These are phyloP conservation scores for Bruguiera hainesii DNA, from an alignment of 441 rosid species.

Conservation along the genomic window DNA sequence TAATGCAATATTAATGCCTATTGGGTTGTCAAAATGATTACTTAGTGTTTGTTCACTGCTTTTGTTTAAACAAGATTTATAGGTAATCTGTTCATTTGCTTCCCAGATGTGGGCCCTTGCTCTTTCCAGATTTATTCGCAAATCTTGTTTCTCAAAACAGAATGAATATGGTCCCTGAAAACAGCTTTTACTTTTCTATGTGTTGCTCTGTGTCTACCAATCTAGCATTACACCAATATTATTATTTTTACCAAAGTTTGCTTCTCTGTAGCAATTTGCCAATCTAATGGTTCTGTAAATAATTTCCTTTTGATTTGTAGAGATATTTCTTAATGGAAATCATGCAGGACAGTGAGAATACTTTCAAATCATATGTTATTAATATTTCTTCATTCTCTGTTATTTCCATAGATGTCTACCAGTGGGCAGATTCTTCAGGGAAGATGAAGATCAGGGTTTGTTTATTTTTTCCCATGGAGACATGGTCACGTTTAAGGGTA, in stretches of 20 bases:
- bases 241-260: too few relatives aligned
- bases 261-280: too few relatives aligned
- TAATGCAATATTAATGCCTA: too few relatives aligned
- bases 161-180: not conserved
- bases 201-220: not conserved
- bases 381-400: slow-evolving; percentile 12
- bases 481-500: slow-evolving; percentile 68
- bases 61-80: too few relatives aligned
- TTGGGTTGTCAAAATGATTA: too few relatives aligned
- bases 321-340: not conserved
- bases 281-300: too few relatives aligned
- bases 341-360: not conserved
- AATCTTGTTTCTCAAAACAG: not conserved
- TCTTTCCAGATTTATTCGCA: not conserved
- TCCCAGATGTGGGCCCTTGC: not conserved
- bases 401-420: slow-evolving; percentile 62
- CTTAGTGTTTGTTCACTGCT: too few relatives aligned
- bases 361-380: slow-evolving; percentile 1
- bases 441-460: slow-evolving; percentile 78
- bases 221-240: not conserved
- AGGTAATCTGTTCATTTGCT: too few relatives aligned
- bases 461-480: slow-evolving; percentile 80
- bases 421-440: slow-evolving; percentile 75
- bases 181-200: not conserved
- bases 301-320: too few relatives aligned